Evolutionary conservation across 1,284 basidiomycete species (phyloP), one percentile per base, ranked within the genome.

Genomic region (Heliocybe sulcata): DNA sequence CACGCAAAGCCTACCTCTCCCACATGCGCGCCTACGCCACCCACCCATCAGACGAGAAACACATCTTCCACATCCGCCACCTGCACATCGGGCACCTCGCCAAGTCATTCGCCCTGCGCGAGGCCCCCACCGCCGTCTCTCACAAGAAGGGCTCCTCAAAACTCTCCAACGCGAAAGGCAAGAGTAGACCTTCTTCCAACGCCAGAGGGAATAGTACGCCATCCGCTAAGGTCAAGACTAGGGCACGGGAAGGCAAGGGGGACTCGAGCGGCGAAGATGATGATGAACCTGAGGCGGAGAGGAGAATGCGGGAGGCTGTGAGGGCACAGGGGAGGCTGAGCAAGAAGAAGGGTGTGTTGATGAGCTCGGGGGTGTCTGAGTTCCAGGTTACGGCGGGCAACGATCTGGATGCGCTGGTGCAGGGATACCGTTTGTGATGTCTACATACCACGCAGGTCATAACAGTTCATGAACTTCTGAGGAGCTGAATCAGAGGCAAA

Each of bases 1-100:
- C 97, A 2, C 83, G 92, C 35, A 88, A 82, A 63, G 97, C 94
- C 0, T 99, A 90, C 71, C 52, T 86, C 23, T 97, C 96, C 0
- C 94, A 96, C 68, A 87, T 98, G 71, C 82, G 97, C 55, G 97
- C 97, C 0, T 99, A 99, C 70, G 92, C 97, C 9, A 99, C 97
- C 0, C 97, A 99, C 72, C 95, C 96, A 0, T 82, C 90, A 2
- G 86, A 88, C 58, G 97, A 99, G 69, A 98, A 98, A 64, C 85
- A 91, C 59, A 92, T 97, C 57, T 99, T 99, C 76, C 94, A 98
- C 69, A 85, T 98, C 55, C 88, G 91, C 31, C 83, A 94, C 62
- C 77, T 99, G 9, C 97, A 99, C 67, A 81, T 98, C 42, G 97
- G 97, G 1, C 97, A 99, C 74, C 72, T 99, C 22, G 96, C 97